Base-by-base conservation (phyloP, 1,284 basidiomycete species). In the Taiwanofungus camphoratus region DNA sequence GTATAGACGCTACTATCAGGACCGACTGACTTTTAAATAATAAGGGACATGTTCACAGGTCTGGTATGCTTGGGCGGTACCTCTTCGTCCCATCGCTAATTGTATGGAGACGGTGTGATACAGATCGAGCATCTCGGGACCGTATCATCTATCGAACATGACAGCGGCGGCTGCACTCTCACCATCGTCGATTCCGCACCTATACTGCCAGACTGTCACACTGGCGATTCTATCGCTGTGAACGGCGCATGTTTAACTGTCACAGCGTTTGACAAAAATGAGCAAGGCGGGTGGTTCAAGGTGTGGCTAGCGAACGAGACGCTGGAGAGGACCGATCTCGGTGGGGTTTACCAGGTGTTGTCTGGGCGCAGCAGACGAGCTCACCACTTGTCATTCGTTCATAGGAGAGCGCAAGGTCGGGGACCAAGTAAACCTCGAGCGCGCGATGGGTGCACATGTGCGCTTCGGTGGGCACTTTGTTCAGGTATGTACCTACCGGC, bases 401-500 rank as follows among this genome's bases (percentile, higher is more conserved):
- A 7, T 52, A 87, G 91, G 92, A 33, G 78, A 89, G 54, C 72
- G 91, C 47, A 76, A 76, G 51, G 80, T 85, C 6, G 91, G 90
- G 4, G 85, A 91, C 54, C 74, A 80, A 52, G 79, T 98, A 42
- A 98, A 99, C 65, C 76, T 95, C 39, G 95, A 99, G 70, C 79
- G 95, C 36, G 95, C 95, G 2, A 94, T 99, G 92, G 82, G 82
- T 12, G 84, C 87, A 1, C 88, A 95, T 66, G 83, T 82, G 8
- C 75, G 95, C 34, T 97, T 99, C 58, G 95, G 95, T 21, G 95
- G 95, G 5, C 95, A 99, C 63, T 94, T 97, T 61, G 96, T 99
- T 5, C 95, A 98, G 77, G 92, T 89, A 53, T 45, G 74, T 54
- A 9, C 43, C 18, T 26, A 12, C 32, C 32, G 8, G 16, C 15